phyloP scores from a whole-genome alignment of 495 filamentous ascomycete genomes.

The Glonium stellatum region DNA sequence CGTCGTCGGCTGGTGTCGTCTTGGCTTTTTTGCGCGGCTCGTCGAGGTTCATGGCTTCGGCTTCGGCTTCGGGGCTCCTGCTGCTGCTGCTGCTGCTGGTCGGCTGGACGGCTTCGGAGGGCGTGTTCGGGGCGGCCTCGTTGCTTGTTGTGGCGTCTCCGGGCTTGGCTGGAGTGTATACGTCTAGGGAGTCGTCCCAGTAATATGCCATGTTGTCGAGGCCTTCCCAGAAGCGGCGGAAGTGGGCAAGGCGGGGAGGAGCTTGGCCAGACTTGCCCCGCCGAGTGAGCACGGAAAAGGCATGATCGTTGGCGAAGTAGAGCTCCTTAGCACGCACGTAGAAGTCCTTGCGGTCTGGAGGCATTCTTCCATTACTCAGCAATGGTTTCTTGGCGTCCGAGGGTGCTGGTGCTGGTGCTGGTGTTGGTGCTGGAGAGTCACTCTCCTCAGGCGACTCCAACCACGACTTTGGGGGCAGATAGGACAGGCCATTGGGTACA shows the following conservation, averaged over 20 bases:
- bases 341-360: conserved; percentile 45
- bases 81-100: too few relatives aligned
- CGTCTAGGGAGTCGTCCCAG: conserved; percentile 56
- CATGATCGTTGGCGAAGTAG: conserved; percentile 49
- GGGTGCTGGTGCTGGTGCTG: neutral
- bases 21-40: conserved; percentile 30
- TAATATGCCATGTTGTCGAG: conserved; percentile 54
- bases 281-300: conserved; percentile 47
- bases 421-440: neutral
- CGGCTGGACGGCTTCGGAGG: conserved; percentile 3
- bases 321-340: conserved; percentile 46
- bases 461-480: conserved; percentile 47
- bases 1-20: conserved; percentile 52
- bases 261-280: conserved; percentile 38
- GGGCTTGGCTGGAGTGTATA: conserved; percentile 37
- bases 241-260: conserved; percentile 46
- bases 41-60: neutral
- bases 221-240: conserved; percentile 55
- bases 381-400: conserved; percentile 18
- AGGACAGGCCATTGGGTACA: conserved; percentile 34
- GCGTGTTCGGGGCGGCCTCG: neutral
- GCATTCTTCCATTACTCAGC: conserved; percentile 47
- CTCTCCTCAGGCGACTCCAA: conserved; percentile 19
- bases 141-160: conserved; percentile 2
- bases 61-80: neutral